These are phyloP conservation scores for Prunus yedoensis DNA, from an alignment of 331 rosid species.

Conservation along the genomic window DNA sequence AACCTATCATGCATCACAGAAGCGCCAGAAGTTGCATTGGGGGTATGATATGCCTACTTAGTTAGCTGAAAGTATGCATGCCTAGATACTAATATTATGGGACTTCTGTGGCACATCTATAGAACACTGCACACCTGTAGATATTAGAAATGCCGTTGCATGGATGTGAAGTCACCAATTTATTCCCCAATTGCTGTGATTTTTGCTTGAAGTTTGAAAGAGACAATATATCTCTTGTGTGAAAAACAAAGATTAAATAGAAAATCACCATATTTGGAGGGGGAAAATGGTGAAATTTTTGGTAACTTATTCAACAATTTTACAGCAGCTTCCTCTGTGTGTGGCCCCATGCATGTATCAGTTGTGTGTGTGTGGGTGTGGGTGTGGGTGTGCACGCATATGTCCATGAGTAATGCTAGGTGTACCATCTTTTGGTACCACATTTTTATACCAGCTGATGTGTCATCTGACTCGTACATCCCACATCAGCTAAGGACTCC, in stretches of 20 bases:
- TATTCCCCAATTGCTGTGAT: background rate
- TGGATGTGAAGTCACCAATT: background rate
- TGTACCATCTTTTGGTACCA: too few relatives aligned
- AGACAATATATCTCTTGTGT: background rate
- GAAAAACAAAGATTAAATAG: background rate
- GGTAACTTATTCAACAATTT: background rate
- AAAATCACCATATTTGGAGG: background rate
- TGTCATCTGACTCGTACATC: too few relatives aligned
- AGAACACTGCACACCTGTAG: background rate
- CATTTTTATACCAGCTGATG: too few relatives aligned
- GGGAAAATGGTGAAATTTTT: background rate
- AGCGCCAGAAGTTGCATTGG: constrained; percentile 68
- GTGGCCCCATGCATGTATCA: too few relatives aligned
- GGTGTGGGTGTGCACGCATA: too few relatives aligned
- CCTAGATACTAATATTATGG: background rate
- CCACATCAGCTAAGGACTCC: too few relatives aligned
- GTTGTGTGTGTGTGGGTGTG: too few relatives aligned
- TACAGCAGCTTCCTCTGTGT: too few relatives aligned
- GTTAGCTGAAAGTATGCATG: background rate
- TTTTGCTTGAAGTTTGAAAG: background rate
- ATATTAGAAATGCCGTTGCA: background rate
- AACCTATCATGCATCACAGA: constrained; percentile 30
- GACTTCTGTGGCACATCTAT: background rate
- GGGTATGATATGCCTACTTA: constrained; percentile 45
- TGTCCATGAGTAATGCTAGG: too few relatives aligned